phyloP scores from a whole-genome alignment of 129 eudicot genomes.

The Arctium lappa region DNA sequence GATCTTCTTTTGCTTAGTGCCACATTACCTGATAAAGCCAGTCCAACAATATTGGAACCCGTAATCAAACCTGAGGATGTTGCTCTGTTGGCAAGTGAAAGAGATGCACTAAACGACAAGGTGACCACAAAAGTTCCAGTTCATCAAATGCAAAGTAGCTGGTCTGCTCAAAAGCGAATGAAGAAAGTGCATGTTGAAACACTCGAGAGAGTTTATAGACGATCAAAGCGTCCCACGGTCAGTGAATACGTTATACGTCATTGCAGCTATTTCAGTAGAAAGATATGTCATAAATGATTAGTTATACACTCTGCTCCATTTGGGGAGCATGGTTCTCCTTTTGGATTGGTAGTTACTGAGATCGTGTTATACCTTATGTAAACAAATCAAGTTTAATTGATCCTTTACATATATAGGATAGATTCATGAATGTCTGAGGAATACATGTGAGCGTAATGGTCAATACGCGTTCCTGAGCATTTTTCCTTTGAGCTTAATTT shows the following conservation, averaged over 20 bases:
- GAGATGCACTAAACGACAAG: conserved; percentile 29
- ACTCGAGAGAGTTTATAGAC: conserved; percentile 73
- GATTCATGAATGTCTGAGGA: no score
- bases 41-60: conserved; percentile 37
- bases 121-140: conserved; percentile 56
- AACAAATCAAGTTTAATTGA: no score
- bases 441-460: no score
- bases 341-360: neutral
- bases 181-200: conserved; percentile 88
- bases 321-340: neutral
- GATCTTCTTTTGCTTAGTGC: conserved; percentile 86
- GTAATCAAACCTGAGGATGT: conserved; percentile 33
- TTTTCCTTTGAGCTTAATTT: no score
- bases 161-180: conserved; percentile 84
- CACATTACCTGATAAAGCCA: conserved; percentile 74
- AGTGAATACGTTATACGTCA: conserved; percentile 32
- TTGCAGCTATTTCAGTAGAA: neutral
- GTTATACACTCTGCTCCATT: neutral
- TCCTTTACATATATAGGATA: no score
- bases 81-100: conserved; percentile 32
- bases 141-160: conserved; percentile 72
- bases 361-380: neutral
- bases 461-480: no score
- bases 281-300: neutral
- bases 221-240: conserved; percentile 94